A percentile compares a stretch with the other conserved stretches of the same genome.
Conservation (phyloP, 225 moss, liverwort and hornwort genomes). For the Pleurozium schreberi region DNA sequence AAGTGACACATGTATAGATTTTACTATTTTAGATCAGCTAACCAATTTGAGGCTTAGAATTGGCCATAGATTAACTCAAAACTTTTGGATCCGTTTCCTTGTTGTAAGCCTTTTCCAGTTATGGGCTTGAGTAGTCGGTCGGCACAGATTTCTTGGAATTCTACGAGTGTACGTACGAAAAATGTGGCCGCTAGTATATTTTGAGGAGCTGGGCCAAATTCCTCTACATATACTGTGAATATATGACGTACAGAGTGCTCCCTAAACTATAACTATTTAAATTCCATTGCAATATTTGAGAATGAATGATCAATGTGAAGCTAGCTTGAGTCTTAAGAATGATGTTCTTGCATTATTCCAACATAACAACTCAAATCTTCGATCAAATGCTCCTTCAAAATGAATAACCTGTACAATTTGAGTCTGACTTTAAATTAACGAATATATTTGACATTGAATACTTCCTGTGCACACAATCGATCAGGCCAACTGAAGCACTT, state of each 20-base stretch:
- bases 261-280: background rate
- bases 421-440: no score
- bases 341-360: background rate
- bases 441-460: rapidly evolving
- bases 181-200: background rate
- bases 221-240: background rate
- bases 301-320: background rate
- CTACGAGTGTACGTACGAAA: background rate
- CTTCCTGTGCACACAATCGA: no score
- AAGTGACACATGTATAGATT: background rate
- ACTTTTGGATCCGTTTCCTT: background rate
- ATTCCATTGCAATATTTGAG: background rate
- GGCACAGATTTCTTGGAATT: background rate
- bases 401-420: background rate
- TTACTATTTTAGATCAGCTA: background rate
- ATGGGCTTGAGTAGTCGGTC: background rate
- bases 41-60: background rate
- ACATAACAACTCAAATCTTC: background rate
- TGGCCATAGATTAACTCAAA: background rate
- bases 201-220: background rate
- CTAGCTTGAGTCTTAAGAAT: background rate
- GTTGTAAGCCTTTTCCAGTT: background rate
- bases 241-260: background rate
- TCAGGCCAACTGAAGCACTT: no score
- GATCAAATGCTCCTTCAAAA: background rate